These are phyloP conservation scores for Apocynum venetum DNA, from an alignment of 257 asterid genomes.

Conservation along the genomic window DNA sequence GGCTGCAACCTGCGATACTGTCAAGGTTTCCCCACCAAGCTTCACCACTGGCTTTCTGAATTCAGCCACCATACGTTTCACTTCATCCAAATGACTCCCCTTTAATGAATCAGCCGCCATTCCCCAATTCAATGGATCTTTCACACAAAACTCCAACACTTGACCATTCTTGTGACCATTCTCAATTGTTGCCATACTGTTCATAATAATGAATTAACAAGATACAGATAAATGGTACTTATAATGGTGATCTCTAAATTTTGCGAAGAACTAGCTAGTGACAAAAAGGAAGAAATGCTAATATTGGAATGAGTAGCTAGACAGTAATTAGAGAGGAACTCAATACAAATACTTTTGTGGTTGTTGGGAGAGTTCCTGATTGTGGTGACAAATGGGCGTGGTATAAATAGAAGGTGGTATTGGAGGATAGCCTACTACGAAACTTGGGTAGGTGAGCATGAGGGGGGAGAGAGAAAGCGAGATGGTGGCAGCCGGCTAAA, in stretches of 20 bases:
- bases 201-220: too few species aligned
- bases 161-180: conserved; percentile 36
- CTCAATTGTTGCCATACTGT: conserved; percentile 23
- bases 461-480: conserved; percentile 6
- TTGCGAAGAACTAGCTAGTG: too few species aligned
- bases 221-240: too few species aligned
- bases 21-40: conserved; percentile 74
- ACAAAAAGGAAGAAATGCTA: too few species aligned
- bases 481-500: conserved; percentile 15
- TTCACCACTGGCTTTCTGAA: conserved; percentile 67
- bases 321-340: not conserved
- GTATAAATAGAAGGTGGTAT: conserved; percentile 42
- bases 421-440: not conserved
- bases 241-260: too few species aligned
- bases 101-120: conserved; percentile 66
- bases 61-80: conserved; percentile 81
- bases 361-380: conserved; percentile 15
- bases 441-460: conserved; percentile 59
- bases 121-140: conserved; percentile 84
- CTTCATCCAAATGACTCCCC: conserved; percentile 90
- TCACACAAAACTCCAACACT: conserved; percentile 33
- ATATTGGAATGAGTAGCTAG: too few species aligned
- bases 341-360: not conserved
- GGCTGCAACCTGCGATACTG: conserved; percentile 83
- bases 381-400: conserved; percentile 20